Conservation (phyloP, 129 eudicot species). For the Tagetes patula region DNA sequence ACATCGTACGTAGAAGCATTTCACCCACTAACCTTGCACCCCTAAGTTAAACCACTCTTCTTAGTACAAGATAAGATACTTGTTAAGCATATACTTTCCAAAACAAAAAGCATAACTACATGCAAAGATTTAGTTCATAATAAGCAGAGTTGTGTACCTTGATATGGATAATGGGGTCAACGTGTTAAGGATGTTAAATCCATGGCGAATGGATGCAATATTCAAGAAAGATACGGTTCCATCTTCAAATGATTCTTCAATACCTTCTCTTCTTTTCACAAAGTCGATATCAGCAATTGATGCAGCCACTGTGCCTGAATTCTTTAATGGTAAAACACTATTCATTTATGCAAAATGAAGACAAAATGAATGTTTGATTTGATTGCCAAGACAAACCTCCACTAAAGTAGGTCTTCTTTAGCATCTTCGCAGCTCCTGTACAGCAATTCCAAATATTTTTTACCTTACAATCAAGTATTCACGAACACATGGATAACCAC, state of each 20-base stretch:
- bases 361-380: background rate
- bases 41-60: background rate
- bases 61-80: background rate
- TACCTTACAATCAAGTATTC: background rate
- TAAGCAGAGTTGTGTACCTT: conserved; percentile 35
- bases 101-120: background rate
- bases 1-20: background rate
- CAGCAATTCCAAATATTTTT: background rate
- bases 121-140: background rate
- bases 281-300: conserved; percentile 92
- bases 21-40: background rate
- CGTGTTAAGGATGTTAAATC: conserved; percentile 65
- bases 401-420: conserved; percentile 90
- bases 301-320: conserved; percentile 90
- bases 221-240: conserved; percentile 79
- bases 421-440: conserved; percentile 73
- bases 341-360: background rate
- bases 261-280: conserved; percentile 80
- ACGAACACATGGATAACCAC: background rate
- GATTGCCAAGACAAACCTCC: conserved; percentile 64
- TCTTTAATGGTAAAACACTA: conserved; percentile 1
- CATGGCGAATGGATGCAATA: conserved; percentile 80
- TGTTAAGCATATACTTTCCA: background rate
- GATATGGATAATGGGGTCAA: conserved; percentile 64
- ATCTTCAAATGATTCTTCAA: conserved; percentile 87